Evolutionary conservation across 768 basidiomycete species (phyloP), one percentile per base, ranked within the genome.

Genomic region (Mycena pura): DNA sequence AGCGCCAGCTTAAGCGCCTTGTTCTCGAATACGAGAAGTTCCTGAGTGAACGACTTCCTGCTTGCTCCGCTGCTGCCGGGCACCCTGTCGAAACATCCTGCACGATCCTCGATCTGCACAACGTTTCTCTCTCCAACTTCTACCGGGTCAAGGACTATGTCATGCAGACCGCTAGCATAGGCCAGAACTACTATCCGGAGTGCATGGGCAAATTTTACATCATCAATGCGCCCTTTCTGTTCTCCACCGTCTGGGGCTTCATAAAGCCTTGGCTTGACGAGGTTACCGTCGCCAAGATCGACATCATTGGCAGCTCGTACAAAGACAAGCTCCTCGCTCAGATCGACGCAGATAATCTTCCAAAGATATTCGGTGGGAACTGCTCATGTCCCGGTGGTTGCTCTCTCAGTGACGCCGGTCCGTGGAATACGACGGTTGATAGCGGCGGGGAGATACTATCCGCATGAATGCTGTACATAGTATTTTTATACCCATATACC

Each of bases 201-300:
- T 50, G 47, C 66, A 94, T 98, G 96, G 96, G 96, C 80, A 93
- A 92, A 73, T 98, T 99, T 81, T 99, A 93, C 82, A 95, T 99
- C 83, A 92, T 97, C 84, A 98, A 99, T 71, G 92, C 94, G 0
- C 96, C 96, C 0, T 98, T 91, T 88, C 83, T 87, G 50, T 99
- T 99, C 80, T 84, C 86, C 49, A 84, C 90, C 36, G 91, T 96
- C 21, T 99, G 96, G 96, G 72, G 79, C 19, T 73, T 95, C 65
- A 86, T 99, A 80, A 96, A 93, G 80, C 88, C 87, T 3, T 99
- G 93, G 93, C 80, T 99, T 68, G 96, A 99, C 76, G 88, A 89
- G 68, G 97, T 96, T 25, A 99, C 96, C 27, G 95, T 96, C 49
- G 83, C 84, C 63, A 99, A 99, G 86, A 96, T 99, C 72, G 86